These are phyloP conservation scores for Mycena venus DNA, from an alignment of 768 basidiomycete genomes.

Conservation along the genomic window DNA sequence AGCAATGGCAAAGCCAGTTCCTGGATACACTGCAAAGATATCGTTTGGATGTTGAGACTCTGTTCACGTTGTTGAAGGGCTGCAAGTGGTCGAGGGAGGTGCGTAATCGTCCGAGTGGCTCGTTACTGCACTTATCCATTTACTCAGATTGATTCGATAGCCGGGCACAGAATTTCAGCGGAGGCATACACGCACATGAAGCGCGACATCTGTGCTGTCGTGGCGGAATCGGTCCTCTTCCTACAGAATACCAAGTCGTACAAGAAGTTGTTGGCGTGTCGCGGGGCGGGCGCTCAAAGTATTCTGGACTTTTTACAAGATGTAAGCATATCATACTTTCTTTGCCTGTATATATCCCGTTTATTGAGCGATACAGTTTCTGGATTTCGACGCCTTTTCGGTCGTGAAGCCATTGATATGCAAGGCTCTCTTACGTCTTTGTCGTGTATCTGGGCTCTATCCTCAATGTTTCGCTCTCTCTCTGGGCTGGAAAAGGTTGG, in stretches of 20 bases:
- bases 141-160: not conserved
- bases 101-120: not conserved
- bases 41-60: too few relatives aligned
- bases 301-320: too few relatives aligned
- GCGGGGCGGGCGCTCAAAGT: too few relatives aligned
- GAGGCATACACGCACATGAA: not conserved
- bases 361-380: not conserved
- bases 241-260: not conserved
- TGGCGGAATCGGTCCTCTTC: not conserved
- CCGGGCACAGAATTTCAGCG: not conserved
- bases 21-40: too few relatives aligned
- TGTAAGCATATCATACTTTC: too few relatives aligned
- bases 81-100: not conserved
- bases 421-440: conserved; percentile 18
- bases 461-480: conserved; percentile 24
- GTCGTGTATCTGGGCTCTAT: conserved; percentile 18
- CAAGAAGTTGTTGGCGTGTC: too few relatives aligned
- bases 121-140: not conserved
- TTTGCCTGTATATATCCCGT: too few relatives aligned
- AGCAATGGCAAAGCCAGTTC: too few relatives aligned
- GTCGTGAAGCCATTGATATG: not conserved
- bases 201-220: not conserved
- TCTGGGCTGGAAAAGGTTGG: conserved; percentile 12
- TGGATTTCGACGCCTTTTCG: conserved; percentile 3
- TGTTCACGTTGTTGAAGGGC: not conserved